A percentile compares a stretch with the other conserved stretches of the same genome.
Conservation (phyloP, 169 alveolate species). For the Cytauxzoon felis region DNA sequence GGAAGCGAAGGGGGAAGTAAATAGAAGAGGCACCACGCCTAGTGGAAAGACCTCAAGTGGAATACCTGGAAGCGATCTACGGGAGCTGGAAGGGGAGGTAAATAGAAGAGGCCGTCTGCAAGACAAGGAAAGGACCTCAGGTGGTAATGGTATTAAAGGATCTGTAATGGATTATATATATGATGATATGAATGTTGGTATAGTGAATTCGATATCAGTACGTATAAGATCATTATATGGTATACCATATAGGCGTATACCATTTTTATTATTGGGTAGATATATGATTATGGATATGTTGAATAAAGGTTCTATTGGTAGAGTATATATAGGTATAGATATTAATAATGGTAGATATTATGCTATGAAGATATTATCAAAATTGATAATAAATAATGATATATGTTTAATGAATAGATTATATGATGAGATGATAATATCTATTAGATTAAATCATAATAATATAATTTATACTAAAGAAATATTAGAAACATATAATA, state of each 20-base stretch:
- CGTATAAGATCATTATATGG: no score
- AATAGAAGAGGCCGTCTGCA: no score
- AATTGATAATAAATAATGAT: conserved; percentile 65
- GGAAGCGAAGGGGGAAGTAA: no score
- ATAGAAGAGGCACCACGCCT: no score
- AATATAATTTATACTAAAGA: conserved; percentile 72
- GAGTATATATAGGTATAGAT: conserved; percentile 69
- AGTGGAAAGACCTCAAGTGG: no score
- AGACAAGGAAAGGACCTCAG: no score
- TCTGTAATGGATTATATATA: no score
- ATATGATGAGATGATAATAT: conserved; percentile 71
- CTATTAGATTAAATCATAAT: conserved; percentile 72
- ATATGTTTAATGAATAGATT: conserved; percentile 51
- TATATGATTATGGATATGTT: conserved; percentile 65
- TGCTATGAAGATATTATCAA: conserved; percentile 70
- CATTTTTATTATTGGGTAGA: conserved; percentile 61
- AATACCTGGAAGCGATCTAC: no score
- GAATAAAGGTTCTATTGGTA: conserved; percentile 75
- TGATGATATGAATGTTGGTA: no score
- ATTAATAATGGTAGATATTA: conserved; percentile 44
- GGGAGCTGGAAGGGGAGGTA: no score
- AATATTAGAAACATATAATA: conserved; percentile 71
- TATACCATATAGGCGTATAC: conserved; percentile 15
- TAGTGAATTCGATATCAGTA: no score
- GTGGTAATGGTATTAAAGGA: no score